Base-by-base conservation (phyloP, 805 yeast species). In the Metschnikowia continentalis region DNA sequence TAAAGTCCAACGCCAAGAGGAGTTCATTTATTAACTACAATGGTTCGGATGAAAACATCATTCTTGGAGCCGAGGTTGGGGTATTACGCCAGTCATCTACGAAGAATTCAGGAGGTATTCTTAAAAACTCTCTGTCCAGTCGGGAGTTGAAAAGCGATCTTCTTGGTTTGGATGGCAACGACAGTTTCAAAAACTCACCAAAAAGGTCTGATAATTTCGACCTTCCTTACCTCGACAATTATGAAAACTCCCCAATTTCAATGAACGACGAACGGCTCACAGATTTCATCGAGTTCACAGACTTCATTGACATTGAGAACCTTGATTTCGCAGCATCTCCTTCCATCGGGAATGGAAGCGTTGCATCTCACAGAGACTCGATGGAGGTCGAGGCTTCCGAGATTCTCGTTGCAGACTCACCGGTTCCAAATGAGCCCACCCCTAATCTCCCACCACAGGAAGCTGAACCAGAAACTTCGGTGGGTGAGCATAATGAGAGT, bases 211-310 rank as follows among this genome's bases (percentile, higher is more conserved):
- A n/a, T 14, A 33, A n/a, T 7, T 10, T 22, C 6, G 38, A 42
- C 8, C 13, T 37, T 20, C 30, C 23, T 19, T n/a, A 17, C 13
- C 32, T 43, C 13, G 40, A 22, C 17, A 1, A 15, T 14, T 6
- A 6, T 15, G 40, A 35, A 15, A 23, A 35, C 2, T 44, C 47
- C 5, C 40, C 40, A 6, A 23, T 22, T 13, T 44, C 51, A 15
- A 51, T 48, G 13, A 52, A 30, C 32, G 54, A 53, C 14, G 59
- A 52, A 7, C 58, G 60, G 38, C 58, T 49, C 46, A 55, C 55
- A 32, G 75, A 72, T 42, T 64, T 73, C n/a, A 65, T 71, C 52
- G 77, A 73, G 51, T 74, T 73, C 49, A 62, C 70, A 35, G 76
- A 73, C 47, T 73, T 64, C 52, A 68, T 74, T 47, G 75, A 72